Percentiles rank a stretch among this genome's conserved stretches.
phyloP scores from a whole-genome alignment of 2,329 filamentous ascomycete species.

The Scedosporium dehoogii region DNA sequence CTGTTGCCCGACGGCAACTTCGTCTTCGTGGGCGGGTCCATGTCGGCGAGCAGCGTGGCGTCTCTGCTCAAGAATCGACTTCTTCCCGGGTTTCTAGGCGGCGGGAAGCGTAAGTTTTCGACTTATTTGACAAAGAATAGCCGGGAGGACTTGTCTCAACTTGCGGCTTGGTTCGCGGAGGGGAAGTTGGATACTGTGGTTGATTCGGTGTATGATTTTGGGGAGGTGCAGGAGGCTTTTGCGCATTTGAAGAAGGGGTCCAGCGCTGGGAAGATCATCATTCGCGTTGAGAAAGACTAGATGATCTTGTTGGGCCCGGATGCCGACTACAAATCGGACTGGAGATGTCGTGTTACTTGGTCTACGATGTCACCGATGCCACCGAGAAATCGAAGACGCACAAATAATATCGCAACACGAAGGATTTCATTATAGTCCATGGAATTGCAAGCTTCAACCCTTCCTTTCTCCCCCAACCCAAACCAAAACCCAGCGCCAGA shows the following conservation, averaged over 20 bases:
- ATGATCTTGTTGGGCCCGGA: too few species aligned
- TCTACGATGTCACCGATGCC: too few species aligned
- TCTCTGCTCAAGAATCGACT: conserved; percentile 17
- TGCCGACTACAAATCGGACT: too few species aligned
- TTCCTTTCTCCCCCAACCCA: too few species aligned
- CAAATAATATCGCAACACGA: too few species aligned
- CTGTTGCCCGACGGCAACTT: conserved; percentile 37
- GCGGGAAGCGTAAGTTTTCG: conserved; percentile 30
- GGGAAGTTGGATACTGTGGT: conserved; percentile 47
- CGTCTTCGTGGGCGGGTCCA: conserved; percentile 36
- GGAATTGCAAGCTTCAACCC: too few species aligned
- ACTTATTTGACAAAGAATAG: conserved; percentile 29
- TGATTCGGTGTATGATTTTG: conserved; percentile 44
- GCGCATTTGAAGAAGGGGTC: conserved; percentile 47
- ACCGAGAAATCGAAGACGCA: too few species aligned
- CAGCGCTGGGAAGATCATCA: conserved; percentile 51
- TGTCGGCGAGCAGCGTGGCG: conserved; percentile 16
- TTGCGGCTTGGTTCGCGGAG: conserved; percentile 46
- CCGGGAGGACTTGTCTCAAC: conserved; percentile 33
- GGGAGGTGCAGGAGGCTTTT: conserved; percentile 46
- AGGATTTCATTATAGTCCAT: too few species aligned
- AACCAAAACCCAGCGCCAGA: too few species aligned
- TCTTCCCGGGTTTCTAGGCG: conserved; percentile 25
- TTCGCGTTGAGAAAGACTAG: conserved; percentile 14
- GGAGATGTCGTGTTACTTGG: too few species aligned